Evolutionary conservation across 2,329 filamentous ascomycete species (phyloP).

Genomic region (Microascus cirrosus): DNA sequence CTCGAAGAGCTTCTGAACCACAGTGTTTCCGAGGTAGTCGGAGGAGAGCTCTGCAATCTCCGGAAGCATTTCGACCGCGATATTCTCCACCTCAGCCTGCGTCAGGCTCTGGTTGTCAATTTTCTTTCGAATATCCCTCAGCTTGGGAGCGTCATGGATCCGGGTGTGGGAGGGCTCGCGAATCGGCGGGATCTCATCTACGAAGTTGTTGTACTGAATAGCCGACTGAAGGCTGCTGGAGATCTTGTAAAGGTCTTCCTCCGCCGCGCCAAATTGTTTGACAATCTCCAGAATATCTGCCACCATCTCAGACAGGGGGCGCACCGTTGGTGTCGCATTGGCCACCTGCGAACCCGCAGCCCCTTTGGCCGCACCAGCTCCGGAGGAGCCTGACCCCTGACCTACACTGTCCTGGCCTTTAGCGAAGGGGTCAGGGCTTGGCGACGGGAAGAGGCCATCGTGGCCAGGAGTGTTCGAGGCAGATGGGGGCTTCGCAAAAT

Average conservation of each 20-base stretch:
- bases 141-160: constrained; percentile 84
- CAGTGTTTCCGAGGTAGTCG: constrained; percentile 95
- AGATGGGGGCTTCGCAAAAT: constrained; percentile 92
- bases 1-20: constrained; percentile 98
- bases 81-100: constrained; percentile 79
- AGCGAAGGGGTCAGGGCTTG: constrained; percentile 76
- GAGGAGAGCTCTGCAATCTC: constrained; percentile 92
- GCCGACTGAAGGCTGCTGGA: constrained; percentile 63
- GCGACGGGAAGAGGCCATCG: constrained; percentile 78
- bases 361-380: constrained; percentile 14
- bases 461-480: constrained; percentile 81
- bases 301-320: constrained; percentile 67
- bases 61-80: constrained; percentile 86
- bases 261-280: constrained; percentile 72
- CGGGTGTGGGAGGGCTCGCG: constrained; percentile 81
- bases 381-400: constrained; percentile 10
- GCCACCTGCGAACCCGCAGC: constrained; percentile 21
- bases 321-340: constrained; percentile 42
- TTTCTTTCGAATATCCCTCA: constrained; percentile 91
- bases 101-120: constrained; percentile 92
- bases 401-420: constrained; percentile 39
- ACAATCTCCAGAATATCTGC: constrained; percentile 78
- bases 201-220: constrained; percentile 60
- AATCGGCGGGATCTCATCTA: constrained; percentile 79
- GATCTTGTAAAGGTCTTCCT: constrained; percentile 67